Evolutionary conservation across 805 yeast species (phyloP), one percentile per base, ranked within the genome.

Genomic region (Lachancea quebecensis): DNA sequence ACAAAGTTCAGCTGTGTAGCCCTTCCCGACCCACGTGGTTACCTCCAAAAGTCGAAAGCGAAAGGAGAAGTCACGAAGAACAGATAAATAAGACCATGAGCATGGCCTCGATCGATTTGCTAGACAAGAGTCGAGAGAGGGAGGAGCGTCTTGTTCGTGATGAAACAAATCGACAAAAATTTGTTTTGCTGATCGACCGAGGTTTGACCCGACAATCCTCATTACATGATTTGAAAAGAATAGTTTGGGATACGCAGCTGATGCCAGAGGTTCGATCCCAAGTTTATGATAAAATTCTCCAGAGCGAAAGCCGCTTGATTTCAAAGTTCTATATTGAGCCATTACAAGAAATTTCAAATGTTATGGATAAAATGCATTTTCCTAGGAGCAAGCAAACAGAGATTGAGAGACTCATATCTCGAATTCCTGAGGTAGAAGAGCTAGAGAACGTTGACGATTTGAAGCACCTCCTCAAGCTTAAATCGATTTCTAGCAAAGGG

Each of bases 11-110:
- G 18, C 61, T 66, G 10, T 62, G 82, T 32, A 73, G 82, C 42
- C 78, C 77, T 37, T 74, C 87, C 1, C 70, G 90, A 52, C 90
- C 90, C 2, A 73, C 79, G 41, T 79, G 86, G 75, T 60, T 81
- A 38, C 90, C 90, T 5, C 88, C 88, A 5, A 82, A 82, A 58
- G 67, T 70, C 34, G 56, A 65, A 3, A 59, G 56, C 10, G 90
- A 82, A 55, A 72, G 72, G 35, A 58, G 66, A 30, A 69, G 69
- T 46, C 90, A 82, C 55, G 80, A 79, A 52, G 68, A 65, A 39
- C 81, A 81, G 55, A 72, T 81, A 45, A 65, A 71, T 38, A 68
- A 67, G 46, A 58, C 59, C 10, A 51, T 64, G n/a, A 57, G 64
- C 38, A 58, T 57, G 54, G 66, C 66, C 2, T 60, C 66, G 4